Base-by-base conservation (phyloP, 176 grass and related monocot species). In the Oryza glumipatula region DNA sequence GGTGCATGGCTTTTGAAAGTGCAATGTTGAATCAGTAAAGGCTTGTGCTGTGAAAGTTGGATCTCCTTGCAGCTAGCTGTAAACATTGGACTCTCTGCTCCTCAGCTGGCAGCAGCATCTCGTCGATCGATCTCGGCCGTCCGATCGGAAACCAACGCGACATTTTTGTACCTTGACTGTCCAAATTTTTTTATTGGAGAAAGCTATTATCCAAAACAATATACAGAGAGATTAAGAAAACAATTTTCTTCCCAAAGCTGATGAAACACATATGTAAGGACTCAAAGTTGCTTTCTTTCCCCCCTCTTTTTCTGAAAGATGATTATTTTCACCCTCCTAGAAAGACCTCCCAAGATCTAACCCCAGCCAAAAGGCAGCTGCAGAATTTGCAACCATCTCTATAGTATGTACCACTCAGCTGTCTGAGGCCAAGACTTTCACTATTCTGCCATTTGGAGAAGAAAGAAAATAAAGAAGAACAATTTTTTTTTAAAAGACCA, bases 281-380 rank as follows among this genome's bases (percentile, higher is more conserved):
- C 63, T 70, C 75, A 87, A 83, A 83, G 84, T 12, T 30, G 68
- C 79, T 83, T 86, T 26, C 21, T n/a, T 21, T 16, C 48, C 75
- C 19, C 3, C n/a, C 48, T 69, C 36, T 68, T 79, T 60, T 76
- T 65, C 49, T 16, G 39, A 70, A 90, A 87, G 84, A 86, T 0
- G 74, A 1, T 3, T 74, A 80, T 76, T 58, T 58, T 87, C 41
- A 79, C n/a, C 24, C 39, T 75, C 71, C 44, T 87, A 69, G 70
- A 91, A 91, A 87, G 85, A 87, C 65, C 38, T 65, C 44, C 56
- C 81, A 75, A 91, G 85, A 87, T 91, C 85, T 71, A 80, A 74
- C 2, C 52, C 32, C 52, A 47, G 71, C 46, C 52, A 72, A 76
- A 84, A 72, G 41, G 70, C 71, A 12, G 43, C 52, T 66, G 6